Evolutionary conservation across 2,329 filamentous ascomycete genomes (phyloP), one percentile per base, ranked within the genome.

Genomic region (Aspergillus unguis): DNA sequence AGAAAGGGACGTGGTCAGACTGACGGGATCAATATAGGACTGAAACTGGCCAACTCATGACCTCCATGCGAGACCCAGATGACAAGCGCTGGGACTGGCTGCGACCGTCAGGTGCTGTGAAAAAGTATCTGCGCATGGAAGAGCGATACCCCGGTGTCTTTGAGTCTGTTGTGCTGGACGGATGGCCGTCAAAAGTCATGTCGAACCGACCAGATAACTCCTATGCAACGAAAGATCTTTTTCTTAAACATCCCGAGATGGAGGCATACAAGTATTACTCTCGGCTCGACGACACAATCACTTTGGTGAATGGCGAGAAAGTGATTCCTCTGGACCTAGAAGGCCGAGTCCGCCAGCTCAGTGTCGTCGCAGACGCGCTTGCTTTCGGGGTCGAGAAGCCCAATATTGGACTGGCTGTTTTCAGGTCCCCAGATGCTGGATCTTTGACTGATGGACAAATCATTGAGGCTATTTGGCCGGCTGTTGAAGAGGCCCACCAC

Each of bases 61-160:
- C 80, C 1, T 84, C 82, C 0, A 77, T 80, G 57, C 72, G 83
- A 7, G 72, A 76, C 0, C 62, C 65, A 2, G 76, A 69, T 1
- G 84, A 86, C 63, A 77, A 76, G 38, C 77, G 73, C 3, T 87
- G 84, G 84, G 80, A 84, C 59, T 86, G 84, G 56, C 66, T 85
- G n/a, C 71, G 77, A 2, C 70, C 74, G 0, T 63, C 74, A 1
- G 66, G 71, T 0, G 60, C 65, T 10, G 68, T 77, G 3, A 65
- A 68, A 31, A 68, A 72, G 1, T 81, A 70, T 52, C 63, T 82
- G 5, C 67, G 40, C 58, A 76, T 67, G 33, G 69, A 73, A 49
- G 67, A 69, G 10, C 62, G 62, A 35, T 66, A 62, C 29, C 62
- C 64, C 1, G 70, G 71, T 0, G 56, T 75, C 9, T 70, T 60